Base-by-base conservation (phyloP, 305 asterid genomes). In the Fraxinus velutina region DNA sequence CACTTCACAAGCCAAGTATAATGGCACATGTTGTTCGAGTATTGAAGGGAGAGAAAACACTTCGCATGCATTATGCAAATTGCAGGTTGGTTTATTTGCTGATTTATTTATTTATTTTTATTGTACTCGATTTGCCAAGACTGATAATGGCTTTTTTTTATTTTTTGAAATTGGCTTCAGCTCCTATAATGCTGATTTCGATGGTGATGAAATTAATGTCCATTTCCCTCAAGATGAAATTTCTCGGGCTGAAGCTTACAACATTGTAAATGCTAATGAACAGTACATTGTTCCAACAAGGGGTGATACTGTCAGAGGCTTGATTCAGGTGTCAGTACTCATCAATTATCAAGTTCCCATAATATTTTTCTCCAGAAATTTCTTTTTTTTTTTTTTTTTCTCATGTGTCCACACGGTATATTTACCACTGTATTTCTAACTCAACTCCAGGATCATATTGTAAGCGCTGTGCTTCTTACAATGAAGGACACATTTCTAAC, bases 221-320 rank as follows among this genome's bases (percentile, higher is more conserved):
- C 99, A 96, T 90, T 94, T 96, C 83, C 98, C 99, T 78, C 99
- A 94, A 93, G 99, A 96, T 90, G 99, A 96, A 90, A 89, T 96
- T 88, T 96, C 99, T 85, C 98, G 99, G 80, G 99, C 99, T 7
- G 99, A 96, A 90, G 99, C 97, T 81, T 96, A 92, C 85, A 91
- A 93, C 88, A 96, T 95, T 78, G 99, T 93, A 71, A 95, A 93
- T 85, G 98, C 99, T 77, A 95, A 95, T 84, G 98, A 95, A 78
- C 99, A 96, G 86, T 96, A 96, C 83, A 96, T 96, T 73, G 95
- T 96, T 86, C 99, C 99, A 72, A 94, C 99, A 6, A 94, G 86
- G 94, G 98, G 99, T 37, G 99, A 96, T 84, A 94, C 99, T 37
- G 97, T 94, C 85, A 87, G 99, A 89, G 98, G 97, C 88, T 89